Evolutionary conservation across 2,329 filamentous ascomycete species (phyloP).

Genomic region (Ceratocystis harringtonii): DNA sequence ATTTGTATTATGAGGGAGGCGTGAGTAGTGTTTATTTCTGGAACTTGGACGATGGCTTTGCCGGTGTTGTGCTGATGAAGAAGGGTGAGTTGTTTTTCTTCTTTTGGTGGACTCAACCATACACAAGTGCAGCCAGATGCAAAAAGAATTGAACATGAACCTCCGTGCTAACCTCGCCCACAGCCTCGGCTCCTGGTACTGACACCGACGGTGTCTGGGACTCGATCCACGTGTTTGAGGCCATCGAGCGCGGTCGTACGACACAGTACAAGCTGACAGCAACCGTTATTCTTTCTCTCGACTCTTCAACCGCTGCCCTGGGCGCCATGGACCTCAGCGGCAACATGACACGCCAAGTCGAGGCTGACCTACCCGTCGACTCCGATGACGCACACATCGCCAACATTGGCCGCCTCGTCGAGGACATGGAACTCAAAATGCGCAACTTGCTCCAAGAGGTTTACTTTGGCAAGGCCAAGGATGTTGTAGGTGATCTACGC

Average conservation of each 20-base stretch:
- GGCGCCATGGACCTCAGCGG: constrained; percentile 85
- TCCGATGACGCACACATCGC: constrained; percentile 86
- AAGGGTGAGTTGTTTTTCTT: constrained; percentile 47
- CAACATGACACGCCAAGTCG: constrained; percentile 95
- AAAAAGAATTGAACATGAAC: too few species aligned
- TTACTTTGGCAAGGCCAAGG: constrained; percentile 98
- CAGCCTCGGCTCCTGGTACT: constrained; percentile 51
- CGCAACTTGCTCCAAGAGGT: constrained; percentile 95
- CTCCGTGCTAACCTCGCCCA: constrained; percentile 1
- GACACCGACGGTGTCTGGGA: constrained; percentile 78
- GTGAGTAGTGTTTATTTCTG: constrained; percentile 95
- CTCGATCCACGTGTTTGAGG: constrained; percentile 96
- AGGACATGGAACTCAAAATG: constrained; percentile 99
- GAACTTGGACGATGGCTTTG: constrained; percentile 96
- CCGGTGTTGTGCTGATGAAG: constrained; percentile 87
- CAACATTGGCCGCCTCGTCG: constrained; percentile 85
- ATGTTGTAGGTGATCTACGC: constrained; percentile 88
- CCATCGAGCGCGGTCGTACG: constrained; percentile 76
- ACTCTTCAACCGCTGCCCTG: constrained; percentile 41
- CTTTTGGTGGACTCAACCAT: background rate
- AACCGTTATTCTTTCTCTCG: constrained; percentile 84
- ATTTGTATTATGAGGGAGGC: constrained; percentile 93
- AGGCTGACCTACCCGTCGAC: constrained; percentile 79
- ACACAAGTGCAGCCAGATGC: background rate
- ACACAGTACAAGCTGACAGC: constrained; percentile 97